These are phyloP conservation scores for Tephrocybe rancida DNA, from an alignment of 768 basidiomycete genomes.

Conservation along the genomic window DNA sequence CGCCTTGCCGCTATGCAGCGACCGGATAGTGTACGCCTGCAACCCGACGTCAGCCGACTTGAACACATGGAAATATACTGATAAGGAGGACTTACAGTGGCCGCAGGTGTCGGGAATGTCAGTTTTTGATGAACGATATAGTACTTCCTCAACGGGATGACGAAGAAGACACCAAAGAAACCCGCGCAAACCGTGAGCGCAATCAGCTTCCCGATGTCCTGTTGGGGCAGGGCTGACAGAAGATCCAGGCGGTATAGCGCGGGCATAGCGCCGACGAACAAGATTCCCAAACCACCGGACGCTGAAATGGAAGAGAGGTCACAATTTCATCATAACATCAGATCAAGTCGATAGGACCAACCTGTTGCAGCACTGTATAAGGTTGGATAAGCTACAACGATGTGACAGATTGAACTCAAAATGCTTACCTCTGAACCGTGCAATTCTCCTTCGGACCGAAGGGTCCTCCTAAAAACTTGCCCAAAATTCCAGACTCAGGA, in stretches of 20 bases:
- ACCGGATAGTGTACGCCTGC: constrained; percentile 63
- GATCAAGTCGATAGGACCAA: constrained; percentile 19
- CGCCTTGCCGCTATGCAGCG: constrained; percentile 52
- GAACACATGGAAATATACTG: neutral
- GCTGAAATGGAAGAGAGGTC: constrained; percentile 28
- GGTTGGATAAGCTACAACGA: neutral
- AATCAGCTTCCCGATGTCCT: constrained; percentile 59
- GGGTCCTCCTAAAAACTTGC: constrained; percentile 50
- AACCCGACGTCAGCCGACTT: neutral
- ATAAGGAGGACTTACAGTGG: constrained; percentile 40
- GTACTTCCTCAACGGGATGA: constrained; percentile 61
- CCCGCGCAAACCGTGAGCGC: constrained; percentile 54
- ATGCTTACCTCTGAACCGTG: constrained; percentile 51
- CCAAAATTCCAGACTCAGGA: constrained; percentile 47
- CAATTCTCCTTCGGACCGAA: constrained; percentile 72
- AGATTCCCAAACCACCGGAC: constrained; percentile 59
- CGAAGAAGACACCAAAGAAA: constrained; percentile 70
- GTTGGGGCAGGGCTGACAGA: constrained; percentile 42
- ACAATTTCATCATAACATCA: constrained; percentile 13
- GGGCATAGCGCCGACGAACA: constrained; percentile 62
- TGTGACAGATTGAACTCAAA: neutral
- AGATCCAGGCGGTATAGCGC: constrained; percentile 61
- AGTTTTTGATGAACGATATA: constrained; percentile 66
- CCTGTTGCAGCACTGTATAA: constrained; percentile 50
- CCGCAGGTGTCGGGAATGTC: constrained; percentile 66